Evolutionary conservation across 2,329 filamentous ascomycete species (phyloP), one percentile per base, ranked within the genome.

Genomic region (Phyllosticta citrichinensis): DNA sequence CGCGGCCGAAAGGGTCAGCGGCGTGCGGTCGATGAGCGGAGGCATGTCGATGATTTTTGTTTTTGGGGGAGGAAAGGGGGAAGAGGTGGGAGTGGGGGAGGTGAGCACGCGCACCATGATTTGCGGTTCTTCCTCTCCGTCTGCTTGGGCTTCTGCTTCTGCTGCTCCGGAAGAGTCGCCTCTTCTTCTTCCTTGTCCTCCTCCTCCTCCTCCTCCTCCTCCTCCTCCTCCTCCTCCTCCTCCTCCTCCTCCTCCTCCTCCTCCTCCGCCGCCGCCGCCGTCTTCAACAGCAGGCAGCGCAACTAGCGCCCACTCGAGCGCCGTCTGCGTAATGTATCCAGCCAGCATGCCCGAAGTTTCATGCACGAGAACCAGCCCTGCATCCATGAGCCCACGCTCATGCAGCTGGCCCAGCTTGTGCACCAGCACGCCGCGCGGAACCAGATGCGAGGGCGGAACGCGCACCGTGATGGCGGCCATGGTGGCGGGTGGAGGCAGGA

Each of bases 401-500:
- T 78, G 75, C 12, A 84, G 71, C 61, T 76, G 74, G 1, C 66
- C 66, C 1, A 83, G 68, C 64, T 83, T 84, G 11, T 71, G 66
- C 17, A 69, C 68, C 17, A 84, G 68, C 4, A 79, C 52, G 0
- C 66, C 63, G 25, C 73, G 71, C 0, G 74, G 67, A 4, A 82
- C 79, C 52, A 73, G 74, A 62, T 78, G 80, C 17, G 70, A 69
- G 0, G 64, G 56, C 0, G 78, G 79, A 0, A 83, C 74, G 12
- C 72, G 65, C 3, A 83, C 75, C 0, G 79, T 83, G 63, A 84
- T 83, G 64, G 83, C 80, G 3, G 74, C 71, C 81, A 83, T 84
- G 0, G 81, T 83, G 61, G 77, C 74, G 25, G 70, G 62, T 0
- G 82, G 81, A 9, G 82, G 82, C 1, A 83, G 75, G 1, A 84